Evolutionary conservation across 345 rosid genomes (phyloP).

Genomic region (Anacardium occidentale): DNA sequence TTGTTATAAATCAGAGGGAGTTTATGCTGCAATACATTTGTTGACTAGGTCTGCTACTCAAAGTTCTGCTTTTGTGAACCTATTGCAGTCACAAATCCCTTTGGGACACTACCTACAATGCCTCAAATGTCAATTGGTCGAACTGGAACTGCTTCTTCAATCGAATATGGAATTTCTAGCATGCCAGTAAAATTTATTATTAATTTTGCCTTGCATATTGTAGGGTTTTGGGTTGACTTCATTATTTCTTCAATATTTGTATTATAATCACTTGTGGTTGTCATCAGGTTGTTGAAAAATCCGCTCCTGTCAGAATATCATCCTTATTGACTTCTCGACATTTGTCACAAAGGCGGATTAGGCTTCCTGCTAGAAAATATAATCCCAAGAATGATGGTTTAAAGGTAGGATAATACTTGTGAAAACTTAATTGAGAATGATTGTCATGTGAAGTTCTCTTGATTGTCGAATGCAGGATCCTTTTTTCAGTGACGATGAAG

Average conservation of each 20-base stretch:
- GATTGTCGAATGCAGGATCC: constrained; percentile 62
- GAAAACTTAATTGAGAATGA: neutral
- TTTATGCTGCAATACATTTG: neutral
- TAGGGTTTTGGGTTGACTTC: neutral
- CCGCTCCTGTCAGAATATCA: constrained; percentile 71
- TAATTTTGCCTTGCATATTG: neutral
- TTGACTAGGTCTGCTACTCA: constrained; percentile 54
- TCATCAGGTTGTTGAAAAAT: constrained; percentile 77
- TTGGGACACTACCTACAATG: constrained; percentile 85
- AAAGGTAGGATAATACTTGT: constrained; percentile 41
- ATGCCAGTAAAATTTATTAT: constrained; percentile 62
- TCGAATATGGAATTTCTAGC: constrained; percentile 88
- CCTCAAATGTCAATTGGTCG: constrained; percentile 86
- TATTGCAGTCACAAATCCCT: constrained; percentile 63
- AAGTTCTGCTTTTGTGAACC: constrained; percentile 47
- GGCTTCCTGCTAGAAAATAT: constrained; percentile 76
- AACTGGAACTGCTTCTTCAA: constrained; percentile 67
- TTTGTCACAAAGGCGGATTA: constrained; percentile 67
- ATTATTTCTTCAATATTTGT: neutral
- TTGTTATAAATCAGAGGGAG: neutral
- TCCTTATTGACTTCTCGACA: constrained; percentile 79
- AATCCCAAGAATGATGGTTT: constrained; percentile 62
- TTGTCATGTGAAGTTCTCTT: neutral
- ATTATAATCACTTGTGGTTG: neutral
- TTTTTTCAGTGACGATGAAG: constrained; percentile 80